phyloP scores from a whole-genome alignment of 805 yeast genomes.

The Monosporozyma aquatica region DNA sequence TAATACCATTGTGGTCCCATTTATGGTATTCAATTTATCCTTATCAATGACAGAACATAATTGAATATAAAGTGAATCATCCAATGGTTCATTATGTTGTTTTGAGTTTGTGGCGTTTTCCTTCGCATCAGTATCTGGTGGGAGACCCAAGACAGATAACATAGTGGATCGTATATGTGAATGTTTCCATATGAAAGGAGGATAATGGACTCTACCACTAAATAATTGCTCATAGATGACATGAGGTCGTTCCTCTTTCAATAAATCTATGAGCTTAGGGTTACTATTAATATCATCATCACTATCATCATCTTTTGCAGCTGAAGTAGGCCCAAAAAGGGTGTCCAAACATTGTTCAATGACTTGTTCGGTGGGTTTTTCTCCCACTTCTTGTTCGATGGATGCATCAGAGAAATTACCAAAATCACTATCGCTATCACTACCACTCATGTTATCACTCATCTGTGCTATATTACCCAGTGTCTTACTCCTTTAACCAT shows the following conservation, averaged over 20 bases:
- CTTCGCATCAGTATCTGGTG: no score
- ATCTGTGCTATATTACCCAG: no score
- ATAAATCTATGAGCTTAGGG: conserved; percentile 10
- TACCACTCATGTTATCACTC: conserved; percentile 6
- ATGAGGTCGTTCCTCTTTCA: conserved; percentile 22
- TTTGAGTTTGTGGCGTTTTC: conserved; percentile 8
- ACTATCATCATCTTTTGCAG: no score
- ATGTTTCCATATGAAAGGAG: conserved; percentile 24
- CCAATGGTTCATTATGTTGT: conserved; percentile 6
- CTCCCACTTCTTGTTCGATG: conserved; percentile 10
- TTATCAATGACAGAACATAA: conserved; percentile 6
- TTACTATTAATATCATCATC: background rate
- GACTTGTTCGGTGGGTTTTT: background rate
- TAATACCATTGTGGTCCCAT: conserved; percentile 6
- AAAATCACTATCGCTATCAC: conserved; percentile 24
- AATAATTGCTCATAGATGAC: conserved; percentile 28
- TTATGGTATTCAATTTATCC: background rate
- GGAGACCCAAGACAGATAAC: conserved; percentile 22
- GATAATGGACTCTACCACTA: conserved; percentile 12
- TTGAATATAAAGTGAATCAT: conserved; percentile 16
- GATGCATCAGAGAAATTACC: conserved; percentile 31
- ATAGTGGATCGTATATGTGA: conserved; percentile 20
- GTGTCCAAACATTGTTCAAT: conserved; percentile 4
- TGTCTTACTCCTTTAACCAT: no score
- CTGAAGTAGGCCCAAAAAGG: conserved; percentile 1